Conservation (phyloP, 2,329 filamentous ascomycete genomes). For the Epichloe brachyelytri region DNA sequence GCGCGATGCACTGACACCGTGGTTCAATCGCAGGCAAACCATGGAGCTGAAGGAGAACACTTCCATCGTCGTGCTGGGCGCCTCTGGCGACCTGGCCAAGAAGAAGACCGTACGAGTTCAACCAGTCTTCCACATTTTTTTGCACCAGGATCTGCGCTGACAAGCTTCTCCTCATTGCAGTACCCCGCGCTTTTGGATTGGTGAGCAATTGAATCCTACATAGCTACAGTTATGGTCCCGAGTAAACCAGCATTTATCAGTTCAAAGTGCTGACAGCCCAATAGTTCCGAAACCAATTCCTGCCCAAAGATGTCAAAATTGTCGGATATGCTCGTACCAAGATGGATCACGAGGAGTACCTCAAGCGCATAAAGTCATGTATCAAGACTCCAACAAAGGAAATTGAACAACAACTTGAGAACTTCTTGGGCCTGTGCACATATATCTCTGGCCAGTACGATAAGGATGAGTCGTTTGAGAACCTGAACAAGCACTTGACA, state of each 20-base stretch:
- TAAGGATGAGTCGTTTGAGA: conserved; percentile 84
- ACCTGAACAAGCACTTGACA: conserved; percentile 73
- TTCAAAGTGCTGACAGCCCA: background rate
- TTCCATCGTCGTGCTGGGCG: conserved; percentile 88
- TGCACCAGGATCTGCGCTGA: conserved; percentile 9
- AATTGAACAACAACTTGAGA: conserved; percentile 84
- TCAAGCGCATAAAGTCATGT: conserved; percentile 89
- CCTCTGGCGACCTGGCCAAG: conserved; percentile 95
- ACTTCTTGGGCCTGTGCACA: conserved; percentile 78
- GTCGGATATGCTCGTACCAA: conserved; percentile 98
- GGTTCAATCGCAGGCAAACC: conserved; percentile 37
- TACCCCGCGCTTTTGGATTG: conserved; percentile 92
- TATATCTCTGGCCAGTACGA: conserved; percentile 98
- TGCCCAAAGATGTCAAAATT: conserved; percentile 91
- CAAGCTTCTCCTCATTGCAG: conserved; percentile 29
- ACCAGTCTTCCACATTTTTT: background rate
- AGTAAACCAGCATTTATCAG: background rate
- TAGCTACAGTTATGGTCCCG: background rate
- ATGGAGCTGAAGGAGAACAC: conserved; percentile 99
- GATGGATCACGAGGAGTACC: conserved; percentile 95
- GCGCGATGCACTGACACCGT: conserved; percentile 5
- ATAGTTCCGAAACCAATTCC: conserved; percentile 97
- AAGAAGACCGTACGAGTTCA: conserved; percentile 79
- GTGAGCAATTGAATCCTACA: conserved; percentile 41
- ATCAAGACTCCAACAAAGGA: conserved; percentile 99